phyloP scores from a whole-genome alignment of 108 stramenopile species.

The Skeletonema tropicum region DNA sequence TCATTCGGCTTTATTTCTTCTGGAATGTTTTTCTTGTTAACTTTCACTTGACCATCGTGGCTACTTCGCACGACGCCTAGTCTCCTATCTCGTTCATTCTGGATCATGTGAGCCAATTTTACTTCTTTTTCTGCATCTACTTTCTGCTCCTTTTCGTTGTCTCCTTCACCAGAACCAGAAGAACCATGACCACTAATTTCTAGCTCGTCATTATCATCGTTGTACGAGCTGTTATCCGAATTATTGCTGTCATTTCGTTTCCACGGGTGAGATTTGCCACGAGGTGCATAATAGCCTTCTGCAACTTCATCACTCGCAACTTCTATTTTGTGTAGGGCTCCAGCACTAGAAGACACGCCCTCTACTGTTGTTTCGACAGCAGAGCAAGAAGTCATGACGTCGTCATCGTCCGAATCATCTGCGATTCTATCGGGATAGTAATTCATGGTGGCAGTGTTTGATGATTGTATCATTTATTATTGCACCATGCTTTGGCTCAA shows the following conservation, averaged over 20 bases:
- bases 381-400: conserved; percentile 22
- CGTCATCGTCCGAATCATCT: conserved; percentile 27
- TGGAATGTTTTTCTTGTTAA: neutral
- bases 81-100: conserved; percentile 38
- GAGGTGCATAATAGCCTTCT: neutral
- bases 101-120: conserved; percentile 32
- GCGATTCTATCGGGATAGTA: conserved; percentile 46
- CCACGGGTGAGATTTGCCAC: neutral
- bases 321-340: neutral
- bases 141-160: neutral
- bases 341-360: neutral
- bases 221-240: neutral
- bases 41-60: neutral
- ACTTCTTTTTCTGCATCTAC: conserved; percentile 13
- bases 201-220: neutral
- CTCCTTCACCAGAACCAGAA: neutral
- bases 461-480: neutral
- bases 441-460: conserved; percentile 13
- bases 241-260: neutral
- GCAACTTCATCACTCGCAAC: neutral
- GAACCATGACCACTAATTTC: neutral
- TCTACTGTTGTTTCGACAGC: conserved; percentile 23
- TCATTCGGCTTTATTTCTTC: neutral
- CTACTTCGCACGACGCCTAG: conserved; percentile 21
- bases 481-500: neutral